Evolutionary conservation across 345 rosid genomes (phyloP).

Genomic region (Gossypium arboreum): DNA sequence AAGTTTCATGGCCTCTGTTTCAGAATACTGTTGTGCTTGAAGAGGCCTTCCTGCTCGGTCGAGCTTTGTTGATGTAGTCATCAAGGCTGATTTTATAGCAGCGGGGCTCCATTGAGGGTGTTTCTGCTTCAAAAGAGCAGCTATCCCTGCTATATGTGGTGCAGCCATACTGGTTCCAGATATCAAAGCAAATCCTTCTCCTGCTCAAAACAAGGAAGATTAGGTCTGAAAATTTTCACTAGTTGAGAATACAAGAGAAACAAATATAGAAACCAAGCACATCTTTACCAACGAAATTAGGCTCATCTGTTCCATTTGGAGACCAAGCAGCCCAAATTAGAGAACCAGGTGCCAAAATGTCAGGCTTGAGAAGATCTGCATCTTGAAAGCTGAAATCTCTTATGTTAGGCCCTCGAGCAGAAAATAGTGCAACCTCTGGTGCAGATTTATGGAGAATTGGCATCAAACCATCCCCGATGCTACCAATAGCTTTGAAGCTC

Average conservation of each 20-base stretch:
- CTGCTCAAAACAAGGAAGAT: slow-evolving; percentile 37
- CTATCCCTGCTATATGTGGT: slow-evolving; percentile 97
- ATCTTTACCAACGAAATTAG: slow-evolving; percentile 72
- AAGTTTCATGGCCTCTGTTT: slow-evolving; percentile 69
- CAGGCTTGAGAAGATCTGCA: slow-evolving; percentile 99
- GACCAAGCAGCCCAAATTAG: slow-evolving; percentile 99
- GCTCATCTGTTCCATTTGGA: slow-evolving; percentile 93
- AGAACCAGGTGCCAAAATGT: slow-evolving; percentile 95
- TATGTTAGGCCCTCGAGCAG: slow-evolving; percentile 95
- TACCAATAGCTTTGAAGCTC: slow-evolving; percentile 78
- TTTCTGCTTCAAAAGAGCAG: slow-evolving; percentile 95
- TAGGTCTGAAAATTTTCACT: background rate
- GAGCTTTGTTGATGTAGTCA: slow-evolving; percentile 81
- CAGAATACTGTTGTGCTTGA: slow-evolving; percentile 88
- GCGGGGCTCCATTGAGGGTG: slow-evolving; percentile 98
- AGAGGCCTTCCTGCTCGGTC: slow-evolving; percentile 93
- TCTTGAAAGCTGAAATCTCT: slow-evolving; percentile 92
- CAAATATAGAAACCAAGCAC: slow-evolving; percentile 3
- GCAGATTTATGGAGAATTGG: slow-evolving; percentile 96
- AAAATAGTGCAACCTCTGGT: slow-evolving; percentile 93
- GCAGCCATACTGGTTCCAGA: slow-evolving; percentile 99
- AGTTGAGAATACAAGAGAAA: background rate
- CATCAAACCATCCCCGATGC: slow-evolving; percentile 90
- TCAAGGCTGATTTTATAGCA: slow-evolving; percentile 89
- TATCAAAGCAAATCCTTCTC: slow-evolving; percentile 92